Evolutionary conservation across 768 basidiomycete species (phyloP), one percentile per base, ranked within the genome.

Genomic region (Termitomyces sp.): DNA sequence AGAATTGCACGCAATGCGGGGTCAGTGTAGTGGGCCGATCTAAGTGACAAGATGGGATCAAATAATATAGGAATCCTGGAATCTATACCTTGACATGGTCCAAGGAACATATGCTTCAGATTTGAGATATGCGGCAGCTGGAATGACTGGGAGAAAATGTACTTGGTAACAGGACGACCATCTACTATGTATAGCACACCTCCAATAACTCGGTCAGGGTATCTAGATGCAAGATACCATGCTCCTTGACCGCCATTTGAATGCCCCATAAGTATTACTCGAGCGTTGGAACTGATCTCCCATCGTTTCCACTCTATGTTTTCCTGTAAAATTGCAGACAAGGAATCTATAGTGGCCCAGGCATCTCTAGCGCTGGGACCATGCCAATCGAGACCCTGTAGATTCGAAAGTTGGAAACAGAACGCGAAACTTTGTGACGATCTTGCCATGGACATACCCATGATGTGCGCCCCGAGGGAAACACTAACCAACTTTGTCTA

Each of bases 241-340:
- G 86, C 77, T 0, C 94, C 94, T 70, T 95, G 94, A 13, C 93
- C 94, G 30, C 94, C 94, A 68, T 97, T 97, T 3, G 93, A 95
- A 68, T 97, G 94, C 0, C 94, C 94, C 35, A 94, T 74, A n/a
- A 94, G 65, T n/a, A 88, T 72, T 8, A 84, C 81, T 30, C 74
- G 75, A 3, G 78, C 75, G 30, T 74, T 61, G 0, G 63, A 14
- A 32, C 65, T 59, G 44, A 82, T 75, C 18, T 58, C 62, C 76
- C 80, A 81, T 16, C 65, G 40, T 55, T 69, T 64, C 82, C 80
- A 82, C 4, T 68, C 45, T 24, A 64, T 52, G 16, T 68, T 68
- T 4, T 56, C 54, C 7, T 71, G 61, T 4, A 88, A 65, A 40
- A 91, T 79, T 3, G 32, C 38, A 3, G 69, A 66, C 36, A 94